Base-by-base conservation (phyloP, 2,329 filamentous ascomycete species). In the Ascochyta koolunga region DNA sequence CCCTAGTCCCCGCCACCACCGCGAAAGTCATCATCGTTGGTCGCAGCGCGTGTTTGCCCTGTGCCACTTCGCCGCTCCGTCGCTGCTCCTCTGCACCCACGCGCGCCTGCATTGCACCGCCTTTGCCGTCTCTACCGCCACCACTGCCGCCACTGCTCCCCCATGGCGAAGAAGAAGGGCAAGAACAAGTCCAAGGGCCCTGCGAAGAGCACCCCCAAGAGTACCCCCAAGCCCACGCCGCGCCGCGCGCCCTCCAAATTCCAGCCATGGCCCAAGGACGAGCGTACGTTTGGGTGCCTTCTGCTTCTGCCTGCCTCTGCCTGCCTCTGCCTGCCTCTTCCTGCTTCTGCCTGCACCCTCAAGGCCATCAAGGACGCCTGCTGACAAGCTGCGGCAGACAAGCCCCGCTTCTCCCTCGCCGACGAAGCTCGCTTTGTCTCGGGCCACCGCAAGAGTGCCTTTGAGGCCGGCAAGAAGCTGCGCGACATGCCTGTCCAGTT, bases 371-470 rank as follows among this genome's bases (percentile, higher is more conserved):
- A 40, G 44, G 39, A 50, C 50, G 21, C 24, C 31, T 60, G 55
- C 61, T 70, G 59, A 70, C 64, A 15, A 41, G 51, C 25, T 21
- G 33, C 54, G 61, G 62, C 56, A 55, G 56, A 40, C 25, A 54
- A 58, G 39, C 53, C 60, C 43, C 60, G 49, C 11, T 77, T 78
- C 50, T 82, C 81, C 1, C 77, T 88, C 70, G 77, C 78, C 58
- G 81, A 87, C 60, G 84, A 86, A 71, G 84, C 83, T 31, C 78
- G 78, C 19, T 85, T 84, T 62, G 85, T 83, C 11, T 82, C 81
- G 65, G 77, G 73, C 16, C 79, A 83, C 60, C 74, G 75, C 35
- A 76, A 74, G 25, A 69, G 76, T 39, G 70, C 70, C 39, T 81
- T 79, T 71, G 77, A 78, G 50, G 70, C 78, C 3, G 77, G 79